phyloP scores from a whole-genome alignment of 2,329 filamentous ascomycete species.

The Arachnopeziza araneosa region DNA sequence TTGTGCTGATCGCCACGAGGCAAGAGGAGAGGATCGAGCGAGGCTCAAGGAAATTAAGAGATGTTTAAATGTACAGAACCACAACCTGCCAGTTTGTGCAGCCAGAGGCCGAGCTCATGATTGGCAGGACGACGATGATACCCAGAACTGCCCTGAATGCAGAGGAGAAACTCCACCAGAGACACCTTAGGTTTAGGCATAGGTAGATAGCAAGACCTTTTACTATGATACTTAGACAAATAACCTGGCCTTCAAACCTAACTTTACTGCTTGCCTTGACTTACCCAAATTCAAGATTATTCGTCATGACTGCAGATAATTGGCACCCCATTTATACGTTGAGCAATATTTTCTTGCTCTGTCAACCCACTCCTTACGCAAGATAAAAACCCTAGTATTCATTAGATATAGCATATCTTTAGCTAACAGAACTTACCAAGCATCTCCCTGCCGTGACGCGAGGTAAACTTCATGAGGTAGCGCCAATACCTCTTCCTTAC shows the following conservation, averaged over 20 bases:
- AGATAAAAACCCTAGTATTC: neutral
- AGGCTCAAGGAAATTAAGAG: conserved; percentile 2
- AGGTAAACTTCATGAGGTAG: neutral
- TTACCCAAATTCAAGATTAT: neutral
- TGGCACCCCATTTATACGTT: neutral
- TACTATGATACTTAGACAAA: too few species aligned
- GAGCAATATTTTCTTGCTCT: neutral
- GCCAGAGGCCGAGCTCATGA: conserved; percentile 4
- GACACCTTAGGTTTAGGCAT: conserved; percentile 1
- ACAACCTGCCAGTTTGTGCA: neutral
- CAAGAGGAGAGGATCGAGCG: conserved; percentile 2
- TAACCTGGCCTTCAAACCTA: too few species aligned
- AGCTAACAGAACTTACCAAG: neutral
- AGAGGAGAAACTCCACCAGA: conserved; percentile 9
- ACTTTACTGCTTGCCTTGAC: too few species aligned
- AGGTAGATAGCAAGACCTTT: neutral
- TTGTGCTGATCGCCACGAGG: conserved; percentile 7
- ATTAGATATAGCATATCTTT: neutral
- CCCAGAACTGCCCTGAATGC: conserved; percentile 7
- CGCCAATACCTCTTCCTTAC: neutral
- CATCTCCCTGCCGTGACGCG: neutral
- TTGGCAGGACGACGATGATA: conserved; percentile 8
- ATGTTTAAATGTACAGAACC: neutral
- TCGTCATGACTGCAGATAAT: neutral
- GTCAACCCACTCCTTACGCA: neutral